Evolutionary conservation across 176 grass and related monocot genomes (phyloP).

Genomic region (Typha latifolia): DNA sequence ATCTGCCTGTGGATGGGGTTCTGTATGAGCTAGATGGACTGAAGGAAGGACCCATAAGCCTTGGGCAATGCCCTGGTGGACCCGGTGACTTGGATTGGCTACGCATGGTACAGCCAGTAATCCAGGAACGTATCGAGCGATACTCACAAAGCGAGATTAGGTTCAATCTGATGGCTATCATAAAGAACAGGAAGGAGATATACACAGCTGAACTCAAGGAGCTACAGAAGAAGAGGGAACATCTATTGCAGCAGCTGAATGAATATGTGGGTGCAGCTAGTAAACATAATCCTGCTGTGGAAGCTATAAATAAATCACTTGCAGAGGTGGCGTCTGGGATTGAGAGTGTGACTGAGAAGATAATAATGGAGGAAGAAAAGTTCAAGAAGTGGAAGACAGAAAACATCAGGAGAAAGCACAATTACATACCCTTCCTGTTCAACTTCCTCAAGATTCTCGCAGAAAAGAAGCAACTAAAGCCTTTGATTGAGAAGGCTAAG

Average conservation of each 20-base stretch:
- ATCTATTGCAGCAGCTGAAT: conserved; percentile 34
- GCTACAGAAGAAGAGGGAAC: conserved; percentile 85
- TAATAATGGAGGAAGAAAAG: conserved; percentile 99
- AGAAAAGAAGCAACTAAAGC: conserved; percentile 24
- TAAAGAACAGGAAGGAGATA: conserved; percentile 88
- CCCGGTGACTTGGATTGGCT: conserved; percentile 62
- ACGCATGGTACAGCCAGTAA: conserved; percentile 51
- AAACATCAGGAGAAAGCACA: conserved; percentile 96
- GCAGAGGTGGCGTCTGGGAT: conserved; percentile 80
- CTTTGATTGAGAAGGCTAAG: conserved; percentile 28
- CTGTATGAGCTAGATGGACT: conserved; percentile 93
- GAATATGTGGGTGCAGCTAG: conserved; percentile 22
- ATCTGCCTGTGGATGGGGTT: conserved; percentile 72
- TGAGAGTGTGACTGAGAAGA: conserved; percentile 81
- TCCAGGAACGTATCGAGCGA: conserved; percentile 52
- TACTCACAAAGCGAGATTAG: conserved; percentile 77
- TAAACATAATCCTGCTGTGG: conserved; percentile 7
- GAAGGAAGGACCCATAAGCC: conserved; percentile 77
- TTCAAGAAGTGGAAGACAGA: conserved; percentile 91
- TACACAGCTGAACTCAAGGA: conserved; percentile 69
- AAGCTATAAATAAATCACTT: conserved; percentile 52
- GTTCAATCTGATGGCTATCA: conserved; percentile 82
- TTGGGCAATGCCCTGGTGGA: conserved; percentile 59
- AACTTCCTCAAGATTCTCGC: conserved; percentile 29
- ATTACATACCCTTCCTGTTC: conserved; percentile 69